Evolutionary conservation across 306 rosid genomes (phyloP), one percentile per base, ranked within the genome.

Genomic region (Sicyos edulis): DNA sequence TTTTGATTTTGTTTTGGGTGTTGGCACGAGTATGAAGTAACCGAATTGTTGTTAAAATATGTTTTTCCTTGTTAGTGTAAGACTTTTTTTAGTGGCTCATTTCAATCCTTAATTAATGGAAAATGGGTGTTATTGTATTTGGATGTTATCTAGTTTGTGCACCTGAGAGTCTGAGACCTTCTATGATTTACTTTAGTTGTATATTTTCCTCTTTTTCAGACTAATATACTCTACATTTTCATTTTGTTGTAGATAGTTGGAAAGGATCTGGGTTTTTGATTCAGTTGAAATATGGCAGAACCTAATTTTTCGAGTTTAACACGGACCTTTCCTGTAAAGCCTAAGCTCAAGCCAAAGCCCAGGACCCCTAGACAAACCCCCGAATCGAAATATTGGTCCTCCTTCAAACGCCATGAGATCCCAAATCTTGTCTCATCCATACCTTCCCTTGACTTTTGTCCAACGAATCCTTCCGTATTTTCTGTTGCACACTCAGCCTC

Each of bases 321-420:
- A 10, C 85, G 75, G 55, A 71, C 45, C 22, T 90, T 83, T 85
- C 89, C 86, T 0, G 88, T 91, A 0, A 93, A 85, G 60, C 87
- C 99, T 0, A 93, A 89, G 80, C 80, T 81, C 12, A 93, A 85
- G 77, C 60, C 96, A 0, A 93, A 93, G 72, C 79, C 91, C 4
- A 81, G 95, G 76, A 85, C 83, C 3, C 82, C 76, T n/a, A 80
- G 78, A 1, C 78, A 88, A 81, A 87, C 91, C 12, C 37, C 88
- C 0, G 96, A 90, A 78, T 90, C 97, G 1, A 87, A 83, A 20
- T 88, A 87, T 83, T 93, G 97, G 96, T 91, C 96, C 22, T 93
- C 97, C 76, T 93, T 90, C 86, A 89, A 86, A 61, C 71, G 82
- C 54, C 77, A 77, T 13, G 88, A 93, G 77, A 86, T 93, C 77